Evolutionary conservation across 768 basidiomycete species (phyloP), one percentile per base, ranked within the genome.

Genomic region (Boletus vermiculosoides): DNA sequence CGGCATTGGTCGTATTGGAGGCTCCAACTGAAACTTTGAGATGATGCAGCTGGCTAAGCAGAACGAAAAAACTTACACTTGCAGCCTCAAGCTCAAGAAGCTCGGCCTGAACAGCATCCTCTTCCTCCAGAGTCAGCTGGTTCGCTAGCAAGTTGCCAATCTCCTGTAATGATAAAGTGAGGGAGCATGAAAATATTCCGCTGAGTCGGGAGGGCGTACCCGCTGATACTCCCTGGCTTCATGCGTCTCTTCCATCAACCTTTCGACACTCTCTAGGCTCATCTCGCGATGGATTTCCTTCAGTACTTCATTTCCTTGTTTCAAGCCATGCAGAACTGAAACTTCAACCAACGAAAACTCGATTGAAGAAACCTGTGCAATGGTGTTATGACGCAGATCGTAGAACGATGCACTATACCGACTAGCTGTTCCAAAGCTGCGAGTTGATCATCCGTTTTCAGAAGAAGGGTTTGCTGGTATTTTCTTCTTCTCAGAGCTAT

Each of bases 301-400:
- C 45, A 99, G 77, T 1, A 98, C 94, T 31, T 90, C 88, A 63
- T 90, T 98, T 2, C 97, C 97, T 74, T 94, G 93, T 71, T 92
- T 84, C 44, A 99, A 75, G 9, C 96, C 97, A 70, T 93, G 92
- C 34, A 98, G 67, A 11, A 99, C 91, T 3, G 94, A 94, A 45
- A 91, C 85, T 72, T 98, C 92, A 22, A 98, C 86, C 48, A 95
- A 79, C 8, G 97, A 94, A 76, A 97, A 98, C 71, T 99, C 97
- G 65, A 99, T 97, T 0, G 89, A 91, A 4, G 93, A 91, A 25
- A 98, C 94, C 96, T 99, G 48, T 42, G 2, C 3, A 52, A 52
- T 31, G 31, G 23, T n/a, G 18, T 57, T 30, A 54, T 12, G 30
- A 53, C 20, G 39, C 16, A 30, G 33, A 15, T 20, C 30, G 39